Conservation (phyloP, 2,329 filamentous ascomycete genomes). For the Sclerotinia nivalis region DNA sequence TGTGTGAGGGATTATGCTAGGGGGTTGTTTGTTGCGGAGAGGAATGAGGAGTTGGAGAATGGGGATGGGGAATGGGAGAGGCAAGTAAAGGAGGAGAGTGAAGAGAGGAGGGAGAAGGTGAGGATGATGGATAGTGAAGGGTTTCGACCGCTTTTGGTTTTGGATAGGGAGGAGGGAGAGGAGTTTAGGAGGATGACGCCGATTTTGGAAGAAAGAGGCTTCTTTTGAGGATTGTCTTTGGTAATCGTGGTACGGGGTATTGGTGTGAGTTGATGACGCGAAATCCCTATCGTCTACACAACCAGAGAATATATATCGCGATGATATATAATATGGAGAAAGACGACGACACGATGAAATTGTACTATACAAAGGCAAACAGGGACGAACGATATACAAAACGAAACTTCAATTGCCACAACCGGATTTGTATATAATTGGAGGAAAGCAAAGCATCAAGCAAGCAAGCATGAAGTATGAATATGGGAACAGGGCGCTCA, state of each 20-base stretch:
- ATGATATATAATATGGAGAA: background rate
- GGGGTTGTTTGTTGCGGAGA: slow-evolving; percentile 32
- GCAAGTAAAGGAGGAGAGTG: background rate
- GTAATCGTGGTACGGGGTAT: background rate
- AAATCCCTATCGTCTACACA: background rate
- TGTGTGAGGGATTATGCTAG: slow-evolving; percentile 25
- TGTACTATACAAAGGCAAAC: background rate
- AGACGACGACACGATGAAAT: background rate
- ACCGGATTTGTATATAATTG: background rate
- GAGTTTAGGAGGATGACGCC: background rate
- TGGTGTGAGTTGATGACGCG: background rate
- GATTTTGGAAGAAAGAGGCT: background rate
- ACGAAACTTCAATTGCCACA: background rate
- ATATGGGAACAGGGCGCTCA: background rate
- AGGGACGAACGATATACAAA: background rate
- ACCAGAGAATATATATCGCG: background rate
- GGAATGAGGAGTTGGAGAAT: background rate
- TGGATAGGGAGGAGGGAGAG: background rate
- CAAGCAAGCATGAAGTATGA: background rate
- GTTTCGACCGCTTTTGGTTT: background rate
- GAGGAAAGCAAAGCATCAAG: background rate
- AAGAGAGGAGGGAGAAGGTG: background rate
- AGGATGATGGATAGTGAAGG: background rate
- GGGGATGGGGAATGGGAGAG: background rate
- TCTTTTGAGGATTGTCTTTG: background rate